phyloP scores from a whole-genome alignment of 306 rosid species.

The Castanea crenata region DNA sequence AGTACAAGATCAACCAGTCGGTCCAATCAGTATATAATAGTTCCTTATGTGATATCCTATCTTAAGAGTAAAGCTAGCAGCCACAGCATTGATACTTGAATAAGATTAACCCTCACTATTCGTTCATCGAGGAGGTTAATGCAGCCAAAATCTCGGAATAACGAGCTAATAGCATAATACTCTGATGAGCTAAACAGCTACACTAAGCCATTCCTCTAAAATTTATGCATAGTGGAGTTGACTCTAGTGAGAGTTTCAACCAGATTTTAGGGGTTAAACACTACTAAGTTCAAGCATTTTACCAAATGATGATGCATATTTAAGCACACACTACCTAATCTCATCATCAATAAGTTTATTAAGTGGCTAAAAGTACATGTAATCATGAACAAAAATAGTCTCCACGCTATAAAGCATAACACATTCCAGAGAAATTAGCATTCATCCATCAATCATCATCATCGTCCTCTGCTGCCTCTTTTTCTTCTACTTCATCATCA shows the following conservation, averaged over 20 bases:
- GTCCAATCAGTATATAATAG: too few relatives aligned
- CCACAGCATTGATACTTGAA: too few relatives aligned
- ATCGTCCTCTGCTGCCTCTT: constrained; percentile 10
- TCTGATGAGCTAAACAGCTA: background rate
- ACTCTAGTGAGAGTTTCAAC: background rate
- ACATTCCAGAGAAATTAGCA: constrained; percentile 37
- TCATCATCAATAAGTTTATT: constrained; percentile 46
- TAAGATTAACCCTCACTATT: too few relatives aligned
- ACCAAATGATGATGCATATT: constrained; percentile 17
- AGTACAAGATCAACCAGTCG: too few relatives aligned
- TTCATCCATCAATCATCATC: constrained; percentile 24
- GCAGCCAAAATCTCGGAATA: too few relatives aligned
- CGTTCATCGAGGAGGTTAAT: too few relatives aligned
- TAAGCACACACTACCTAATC: constrained; percentile 36
- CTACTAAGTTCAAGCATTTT: constrained; percentile 11
- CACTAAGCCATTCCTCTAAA: background rate
- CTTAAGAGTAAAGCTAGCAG: too few relatives aligned
- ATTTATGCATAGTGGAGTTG: background rate
- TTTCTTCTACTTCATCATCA: constrained; percentile 19
- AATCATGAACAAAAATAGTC: constrained; percentile 68
- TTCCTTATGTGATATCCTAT: too few relatives aligned
- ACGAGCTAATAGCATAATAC: too few relatives aligned
- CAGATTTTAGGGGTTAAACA: background rate
- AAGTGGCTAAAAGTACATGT: constrained; percentile 48
- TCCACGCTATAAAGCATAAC: constrained; percentile 49